Conservation (phyloP, 305 asterid genomes). For the Nicotiana rustica region DNA sequence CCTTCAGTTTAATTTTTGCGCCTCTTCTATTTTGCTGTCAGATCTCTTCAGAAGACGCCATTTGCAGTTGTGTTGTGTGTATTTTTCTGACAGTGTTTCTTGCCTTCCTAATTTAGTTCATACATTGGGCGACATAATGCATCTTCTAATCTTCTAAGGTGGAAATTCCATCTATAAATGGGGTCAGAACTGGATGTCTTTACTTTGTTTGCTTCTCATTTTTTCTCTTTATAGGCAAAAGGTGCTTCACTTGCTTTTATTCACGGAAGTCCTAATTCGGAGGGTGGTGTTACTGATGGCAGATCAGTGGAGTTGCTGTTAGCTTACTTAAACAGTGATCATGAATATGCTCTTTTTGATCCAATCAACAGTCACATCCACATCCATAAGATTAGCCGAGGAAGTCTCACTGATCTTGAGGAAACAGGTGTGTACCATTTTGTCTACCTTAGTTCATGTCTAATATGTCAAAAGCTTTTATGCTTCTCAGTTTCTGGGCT, state of each 20-base stretch:
- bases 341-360: conserved; percentile 74
- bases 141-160: not conserved
- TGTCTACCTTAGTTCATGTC: conserved; percentile 27
- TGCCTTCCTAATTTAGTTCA: conserved; percentile 10
- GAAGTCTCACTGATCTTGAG: conserved; percentile 45
- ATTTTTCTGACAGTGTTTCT: not conserved
- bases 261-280: conserved; percentile 43
- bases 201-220: conserved; percentile 3
- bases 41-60: not conserved
- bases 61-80: not conserved
- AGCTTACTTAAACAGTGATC: conserved; percentile 59
- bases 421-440: conserved; percentile 60
- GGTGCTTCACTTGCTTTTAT: conserved; percentile 73
- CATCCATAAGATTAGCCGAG: conserved; percentile 47
- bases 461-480: not conserved
- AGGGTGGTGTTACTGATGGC: conserved; percentile 45
- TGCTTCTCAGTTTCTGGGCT: not conserved
- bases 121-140: not conserved
- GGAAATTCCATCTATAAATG: not conserved
- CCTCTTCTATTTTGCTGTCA: not conserved
- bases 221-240: conserved; percentile 59
- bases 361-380: conserved; percentile 51
- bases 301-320: conserved; percentile 52
- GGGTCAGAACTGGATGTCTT: not conserved
- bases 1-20: not conserved